Evolutionary conservation across 192 early-diverging fungal species (phyloP).

Genomic region (Coemansia sp.): DNA sequence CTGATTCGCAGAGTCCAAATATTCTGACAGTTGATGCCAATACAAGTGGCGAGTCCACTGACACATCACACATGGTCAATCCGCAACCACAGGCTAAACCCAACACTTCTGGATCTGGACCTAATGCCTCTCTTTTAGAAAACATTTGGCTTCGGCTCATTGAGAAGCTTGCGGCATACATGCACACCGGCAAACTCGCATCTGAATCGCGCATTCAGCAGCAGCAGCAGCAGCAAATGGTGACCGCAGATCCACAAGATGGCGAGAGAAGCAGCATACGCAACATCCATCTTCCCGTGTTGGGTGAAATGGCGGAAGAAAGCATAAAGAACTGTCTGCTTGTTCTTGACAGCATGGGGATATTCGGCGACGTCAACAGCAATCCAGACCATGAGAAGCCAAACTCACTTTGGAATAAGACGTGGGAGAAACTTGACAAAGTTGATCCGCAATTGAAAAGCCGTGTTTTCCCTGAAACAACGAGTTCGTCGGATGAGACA

Average conservation of each 20-base stretch:
- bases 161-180: slow-evolving; percentile 32
- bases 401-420: slow-evolving; percentile 24
- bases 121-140: background rate
- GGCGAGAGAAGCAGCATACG: slow-evolving; percentile 10
- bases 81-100: background rate
- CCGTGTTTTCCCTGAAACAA: slow-evolving; percentile 30
- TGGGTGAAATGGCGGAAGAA: slow-evolving; percentile 55
- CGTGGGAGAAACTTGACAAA: slow-evolving; percentile 41
- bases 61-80: background rate
- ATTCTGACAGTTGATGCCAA: no score
- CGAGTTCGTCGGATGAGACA: slow-evolving; percentile 1
- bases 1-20: slow-evolving; percentile 5
- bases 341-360: slow-evolving; percentile 40
- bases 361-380: slow-evolving; percentile 18
- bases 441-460: slow-evolving; percentile 38
- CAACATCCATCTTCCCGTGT: slow-evolving; percentile 31
- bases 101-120: background rate
- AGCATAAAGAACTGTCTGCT: slow-evolving; percentile 50
- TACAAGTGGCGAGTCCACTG: background rate
- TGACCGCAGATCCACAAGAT: slow-evolving; percentile 7
- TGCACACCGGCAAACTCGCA: slow-evolving; percentile 41
- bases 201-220: slow-evolving; percentile 11
- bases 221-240: slow-evolving; percentile 1
- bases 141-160: slow-evolving; percentile 46
- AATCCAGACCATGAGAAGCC: slow-evolving; percentile 12